phyloP scores from a whole-genome alignment of 2,329 filamentous ascomycete species.

The Calycina herbarum region DNA sequence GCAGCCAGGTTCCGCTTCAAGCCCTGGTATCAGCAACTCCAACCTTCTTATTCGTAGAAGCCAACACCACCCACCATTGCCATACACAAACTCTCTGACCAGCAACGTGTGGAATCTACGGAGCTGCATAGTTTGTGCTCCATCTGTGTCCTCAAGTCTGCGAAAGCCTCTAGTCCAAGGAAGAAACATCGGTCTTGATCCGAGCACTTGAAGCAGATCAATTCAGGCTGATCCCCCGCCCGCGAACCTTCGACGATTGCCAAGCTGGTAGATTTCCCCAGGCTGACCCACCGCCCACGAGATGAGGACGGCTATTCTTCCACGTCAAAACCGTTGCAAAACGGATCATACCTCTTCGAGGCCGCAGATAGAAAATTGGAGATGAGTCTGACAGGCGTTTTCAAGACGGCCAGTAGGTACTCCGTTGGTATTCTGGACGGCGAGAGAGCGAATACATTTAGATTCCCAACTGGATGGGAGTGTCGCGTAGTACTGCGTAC shows the following conservation, averaged over 20 bases:
- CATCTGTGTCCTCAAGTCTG: too few species aligned
- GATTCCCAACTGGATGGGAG: neutral
- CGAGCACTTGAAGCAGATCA: slow-evolving; percentile 12
- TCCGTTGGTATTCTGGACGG: neutral
- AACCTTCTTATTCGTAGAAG: neutral
- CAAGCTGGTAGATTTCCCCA: neutral
- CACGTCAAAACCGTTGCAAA: neutral
- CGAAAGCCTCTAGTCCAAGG: neutral
- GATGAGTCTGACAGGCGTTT: neutral
- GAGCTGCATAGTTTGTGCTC: neutral
- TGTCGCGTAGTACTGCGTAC: neutral
- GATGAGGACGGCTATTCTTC: neutral
- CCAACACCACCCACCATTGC: neutral
- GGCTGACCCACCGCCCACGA: neutral
- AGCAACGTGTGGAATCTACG: neutral
- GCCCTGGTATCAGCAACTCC: neutral
- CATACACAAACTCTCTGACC: neutral
- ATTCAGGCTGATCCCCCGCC: slow-evolving; percentile 8
- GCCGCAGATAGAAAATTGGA: neutral
- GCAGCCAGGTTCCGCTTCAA: neutral
- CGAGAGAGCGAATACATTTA: neutral
- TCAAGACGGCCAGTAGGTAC: neutral
- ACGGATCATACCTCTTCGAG: neutral
- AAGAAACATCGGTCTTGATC: neutral
- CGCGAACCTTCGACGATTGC: neutral